These are phyloP conservation scores for Hypocreales sp. DNA, from an alignment of 2,329 filamentous ascomycete species.

Conservation along the genomic window DNA sequence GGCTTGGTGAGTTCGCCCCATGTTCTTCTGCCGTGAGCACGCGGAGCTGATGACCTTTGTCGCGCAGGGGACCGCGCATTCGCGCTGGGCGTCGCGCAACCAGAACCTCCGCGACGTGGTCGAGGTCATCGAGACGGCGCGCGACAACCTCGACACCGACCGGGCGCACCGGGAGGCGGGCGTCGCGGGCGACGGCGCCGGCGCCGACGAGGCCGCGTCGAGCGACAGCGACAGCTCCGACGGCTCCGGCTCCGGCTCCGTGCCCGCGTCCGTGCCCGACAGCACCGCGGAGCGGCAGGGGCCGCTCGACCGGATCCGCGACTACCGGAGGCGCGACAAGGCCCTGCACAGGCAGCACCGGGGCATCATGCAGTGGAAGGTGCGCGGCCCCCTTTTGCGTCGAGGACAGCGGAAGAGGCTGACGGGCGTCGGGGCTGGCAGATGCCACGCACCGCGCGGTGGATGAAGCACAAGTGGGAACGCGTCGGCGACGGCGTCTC, in stretches of 20 bases:
- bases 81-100: conserved; percentile 17
- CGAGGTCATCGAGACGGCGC: conserved; percentile 31
- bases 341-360: conserved; percentile 49
- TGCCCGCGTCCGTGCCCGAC: conserved; percentile 11
- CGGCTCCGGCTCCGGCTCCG: conserved; percentile 17
- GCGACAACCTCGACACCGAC: conserved; percentile 16
- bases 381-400: conserved; percentile 7
- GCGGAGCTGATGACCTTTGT: not conserved
- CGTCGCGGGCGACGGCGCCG: conserved; percentile 16
- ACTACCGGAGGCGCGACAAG: conserved; percentile 44
- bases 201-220: conserved; percentile 13
- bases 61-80: conserved; percentile 19
- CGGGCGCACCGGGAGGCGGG: conserved; percentile 18
- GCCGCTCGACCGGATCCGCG: conserved; percentile 34
- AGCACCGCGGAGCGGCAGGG: conserved; percentile 23
- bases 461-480: conserved; percentile 34
- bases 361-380: conserved; percentile 59
- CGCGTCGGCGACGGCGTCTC: conserved; percentile 44
- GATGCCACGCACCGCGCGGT: conserved; percentile 30
- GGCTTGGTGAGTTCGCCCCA: conserved; percentile 14
- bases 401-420: conserved; percentile 2
- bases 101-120: conserved; percentile 19
- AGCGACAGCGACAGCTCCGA: conserved; percentile 13
- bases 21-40: too few relatives aligned
- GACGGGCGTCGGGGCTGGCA: conserved; percentile 4